Conservation (phyloP, 176 grass and related monocot species). For the Canna indica region DNA sequence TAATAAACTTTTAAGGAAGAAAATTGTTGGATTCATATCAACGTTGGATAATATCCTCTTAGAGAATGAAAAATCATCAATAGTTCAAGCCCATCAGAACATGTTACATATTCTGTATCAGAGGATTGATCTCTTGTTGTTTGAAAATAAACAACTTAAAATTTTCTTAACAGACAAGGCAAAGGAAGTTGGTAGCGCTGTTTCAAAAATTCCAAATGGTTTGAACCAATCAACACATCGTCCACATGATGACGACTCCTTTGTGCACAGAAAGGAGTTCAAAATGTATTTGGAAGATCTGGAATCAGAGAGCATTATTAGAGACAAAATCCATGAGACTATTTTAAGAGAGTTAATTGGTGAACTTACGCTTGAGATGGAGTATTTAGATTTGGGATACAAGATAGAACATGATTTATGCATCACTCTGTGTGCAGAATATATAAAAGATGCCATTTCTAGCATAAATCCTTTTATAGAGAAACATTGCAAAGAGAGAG, state of each 20-base stretch:
- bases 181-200: slow-evolving; percentile 8
- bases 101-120: slow-evolving; percentile 27
- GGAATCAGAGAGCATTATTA: slow-evolving; percentile 19
- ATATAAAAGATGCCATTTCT: slow-evolving; percentile 27
- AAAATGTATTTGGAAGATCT: slow-evolving; percentile 31
- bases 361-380: slow-evolving; percentile 25
- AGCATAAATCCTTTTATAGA: slow-evolving; percentile 26
- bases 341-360: slow-evolving; percentile 26
- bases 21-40: slow-evolving; percentile 28
- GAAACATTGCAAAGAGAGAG: slow-evolving; percentile 21
- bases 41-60: slow-evolving; percentile 42
- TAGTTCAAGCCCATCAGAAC: slow-evolving; percentile 24
- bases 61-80: slow-evolving; percentile 29
- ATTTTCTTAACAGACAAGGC: slow-evolving; percentile 9
- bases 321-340: slow-evolving; percentile 34
- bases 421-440: slow-evolving; percentile 31
- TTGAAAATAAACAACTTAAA: slow-evolving; percentile 28
- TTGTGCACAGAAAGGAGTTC: slow-evolving; percentile 17
- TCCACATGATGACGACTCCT: slow-evolving; percentile 18
- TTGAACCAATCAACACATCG: background rate
- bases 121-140: slow-evolving; percentile 19
- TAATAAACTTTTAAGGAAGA: slow-evolving; percentile 48
- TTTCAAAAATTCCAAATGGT: slow-evolving; percentile 1
- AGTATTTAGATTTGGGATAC: slow-evolving; percentile 28
- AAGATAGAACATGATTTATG: slow-evolving; percentile 29